phyloP scores from a whole-genome alignment of 768 basidiomycete genomes.

The Multifurca ochricompacta region DNA sequence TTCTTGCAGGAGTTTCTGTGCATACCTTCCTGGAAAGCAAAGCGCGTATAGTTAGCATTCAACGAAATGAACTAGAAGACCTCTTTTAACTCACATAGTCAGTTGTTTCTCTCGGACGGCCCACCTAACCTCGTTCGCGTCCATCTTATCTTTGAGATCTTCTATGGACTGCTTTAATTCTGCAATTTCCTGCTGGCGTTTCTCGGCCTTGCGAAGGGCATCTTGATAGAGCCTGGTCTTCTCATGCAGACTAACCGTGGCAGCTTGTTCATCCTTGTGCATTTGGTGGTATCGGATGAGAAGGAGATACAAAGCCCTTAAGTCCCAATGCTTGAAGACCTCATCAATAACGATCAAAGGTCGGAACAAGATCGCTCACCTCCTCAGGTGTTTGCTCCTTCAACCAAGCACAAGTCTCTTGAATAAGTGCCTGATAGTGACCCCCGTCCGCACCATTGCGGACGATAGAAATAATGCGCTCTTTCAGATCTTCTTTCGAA shows the following conservation, averaged over 20 bases:
- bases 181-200: slow-evolving; percentile 7
- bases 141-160: slow-evolving; percentile 13
- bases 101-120: slow-evolving; percentile 13
- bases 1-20: not conserved
- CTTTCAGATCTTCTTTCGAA: slow-evolving; percentile 17
- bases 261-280: slow-evolving; percentile 21
- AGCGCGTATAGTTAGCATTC: not conserved
- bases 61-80: not conserved
- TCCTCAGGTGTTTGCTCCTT: slow-evolving; percentile 16
- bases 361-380: not conserved
- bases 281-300: slow-evolving; percentile 20
- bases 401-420: slow-evolving; percentile 19
- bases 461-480: slow-evolving; percentile 17
- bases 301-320: slow-evolving; percentile 20
- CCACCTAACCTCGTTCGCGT: slow-evolving; percentile 11
- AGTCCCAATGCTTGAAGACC: slow-evolving; percentile 20
- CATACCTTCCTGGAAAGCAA: slow-evolving; percentile 16
- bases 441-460: slow-evolving; percentile 20
- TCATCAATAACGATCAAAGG: not conserved
- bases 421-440: slow-evolving; percentile 18
- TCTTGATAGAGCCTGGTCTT: slow-evolving; percentile 18
- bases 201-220: slow-evolving; percentile 8
- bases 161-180: slow-evolving; percentile 11
- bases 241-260: slow-evolving; percentile 14
- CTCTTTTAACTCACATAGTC: slow-evolving; percentile 2